Conservation (phyloP, 495 filamentous ascomycete genomes). For the Xylaria longipes region DNA sequence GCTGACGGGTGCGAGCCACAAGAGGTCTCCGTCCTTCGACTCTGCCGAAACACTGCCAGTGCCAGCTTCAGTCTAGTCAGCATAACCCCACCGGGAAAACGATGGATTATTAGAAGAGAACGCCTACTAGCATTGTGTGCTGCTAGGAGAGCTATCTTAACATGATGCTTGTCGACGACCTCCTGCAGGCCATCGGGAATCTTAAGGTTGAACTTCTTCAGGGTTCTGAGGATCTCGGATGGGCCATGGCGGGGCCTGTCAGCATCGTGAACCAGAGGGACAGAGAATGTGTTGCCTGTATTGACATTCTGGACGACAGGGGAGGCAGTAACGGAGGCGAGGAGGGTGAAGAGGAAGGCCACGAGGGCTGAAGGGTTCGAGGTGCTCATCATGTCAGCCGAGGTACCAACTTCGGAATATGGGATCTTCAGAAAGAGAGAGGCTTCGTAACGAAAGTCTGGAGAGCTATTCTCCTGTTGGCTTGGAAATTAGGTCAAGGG, state of each 20-base stretch:
- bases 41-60: constrained; percentile 31
- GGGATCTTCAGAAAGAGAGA: background rate
- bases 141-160: constrained; percentile 25
- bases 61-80: constrained; percentile 21
- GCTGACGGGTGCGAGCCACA: constrained; percentile 67
- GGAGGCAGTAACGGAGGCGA: constrained; percentile 23
- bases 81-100: background rate
- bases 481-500: background rate
- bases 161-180: constrained; percentile 36
- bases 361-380: constrained; percentile 25
- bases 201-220: constrained; percentile 41
- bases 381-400: background rate
- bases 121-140: constrained; percentile 25
- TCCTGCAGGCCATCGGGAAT: constrained; percentile 37
- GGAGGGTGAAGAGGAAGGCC: constrained; percentile 30
- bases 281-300: constrained; percentile 35
- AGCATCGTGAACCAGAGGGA: constrained; percentile 32
- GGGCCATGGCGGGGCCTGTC: constrained; percentile 38
- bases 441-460: background rate
- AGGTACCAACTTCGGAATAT: background rate
- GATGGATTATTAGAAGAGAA: background rate
- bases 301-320: constrained; percentile 9
- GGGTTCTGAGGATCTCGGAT: constrained; percentile 36
- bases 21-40: constrained; percentile 55
- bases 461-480: background rate